Conservation (phyloP, 2,329 filamentous ascomycete species). For the Aspergillus felis region DNA sequence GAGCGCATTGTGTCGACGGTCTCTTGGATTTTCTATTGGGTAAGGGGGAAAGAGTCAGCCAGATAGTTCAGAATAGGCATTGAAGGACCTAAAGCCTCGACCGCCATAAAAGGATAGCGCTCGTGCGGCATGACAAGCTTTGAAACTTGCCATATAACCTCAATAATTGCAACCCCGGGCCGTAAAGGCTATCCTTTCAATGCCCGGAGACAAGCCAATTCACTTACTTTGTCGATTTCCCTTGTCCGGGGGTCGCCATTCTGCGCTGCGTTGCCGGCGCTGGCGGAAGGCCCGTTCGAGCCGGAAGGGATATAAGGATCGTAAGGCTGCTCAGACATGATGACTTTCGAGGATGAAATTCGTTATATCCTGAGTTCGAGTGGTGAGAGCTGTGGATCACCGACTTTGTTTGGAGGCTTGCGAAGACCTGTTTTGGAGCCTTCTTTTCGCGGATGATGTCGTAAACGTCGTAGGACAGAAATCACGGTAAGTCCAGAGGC, state of each 20-base stretch:
- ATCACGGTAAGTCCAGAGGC: not conserved
- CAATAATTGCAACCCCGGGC: not conserved
- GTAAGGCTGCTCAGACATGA: slow-evolving; percentile 66
- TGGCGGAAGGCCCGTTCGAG: slow-evolving; percentile 44
- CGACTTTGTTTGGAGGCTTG: slow-evolving; percentile 12
- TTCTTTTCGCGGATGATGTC: slow-evolving; percentile 5
- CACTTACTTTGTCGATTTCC: slow-evolving; percentile 80
- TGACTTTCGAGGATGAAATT: slow-evolving; percentile 18
- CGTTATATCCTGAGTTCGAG: slow-evolving; percentile 4
- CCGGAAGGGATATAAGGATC: slow-evolving; percentile 83
- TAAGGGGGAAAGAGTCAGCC: slow-evolving; percentile 16
- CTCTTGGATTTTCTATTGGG: slow-evolving; percentile 85
- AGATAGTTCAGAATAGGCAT: slow-evolving; percentile 1
- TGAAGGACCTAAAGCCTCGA: not conserved
- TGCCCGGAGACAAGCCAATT: slow-evolving; percentile 8
- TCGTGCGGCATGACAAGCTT: not conserved
- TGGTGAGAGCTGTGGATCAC: slow-evolving; percentile 15
- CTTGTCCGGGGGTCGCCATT: slow-evolving; percentile 63
- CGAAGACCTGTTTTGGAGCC: slow-evolving; percentile 9
- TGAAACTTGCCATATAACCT: not conserved
- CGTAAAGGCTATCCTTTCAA: not conserved
- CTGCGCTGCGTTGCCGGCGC: slow-evolving; percentile 48
- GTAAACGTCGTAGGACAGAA: slow-evolving; percentile 4
- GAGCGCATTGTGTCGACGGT: slow-evolving; percentile 93
- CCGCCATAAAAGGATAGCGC: not conserved